Evolutionary conservation across 1,139 yeast genomes (phyloP).

Genomic region (Yamadazyma pseudoaaseri): DNA sequence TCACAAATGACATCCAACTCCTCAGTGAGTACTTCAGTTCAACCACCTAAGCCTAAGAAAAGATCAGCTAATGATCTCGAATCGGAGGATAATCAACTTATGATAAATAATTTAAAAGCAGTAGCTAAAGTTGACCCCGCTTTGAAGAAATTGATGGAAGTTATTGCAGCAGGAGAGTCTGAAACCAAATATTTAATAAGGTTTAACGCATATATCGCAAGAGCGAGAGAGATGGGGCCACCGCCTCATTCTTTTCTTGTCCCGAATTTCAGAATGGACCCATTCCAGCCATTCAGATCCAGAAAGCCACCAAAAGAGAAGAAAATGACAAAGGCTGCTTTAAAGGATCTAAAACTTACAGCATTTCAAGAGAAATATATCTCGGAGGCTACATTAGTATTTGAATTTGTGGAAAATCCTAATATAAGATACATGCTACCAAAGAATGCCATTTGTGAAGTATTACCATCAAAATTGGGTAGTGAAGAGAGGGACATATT

Average conservation of each 20-base stretch:
- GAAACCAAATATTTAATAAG: slow-evolving; percentile 65
- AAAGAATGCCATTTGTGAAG: slow-evolving; percentile 72
- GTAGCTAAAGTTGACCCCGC: slow-evolving; percentile 74
- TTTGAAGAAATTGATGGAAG: slow-evolving; percentile 70
- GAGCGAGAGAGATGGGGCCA: slow-evolving; percentile 77
- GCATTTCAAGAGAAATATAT: slow-evolving; percentile 74
- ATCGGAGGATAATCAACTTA: slow-evolving; percentile 68
- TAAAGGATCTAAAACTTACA: slow-evolving; percentile 55
- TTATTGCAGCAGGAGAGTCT: slow-evolving; percentile 82
- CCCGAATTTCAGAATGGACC: slow-evolving; percentile 15
- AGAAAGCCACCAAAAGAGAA: slow-evolving; percentile 25
- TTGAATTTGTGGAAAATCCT: slow-evolving; percentile 83
- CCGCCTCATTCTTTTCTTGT: slow-evolving; percentile 36
- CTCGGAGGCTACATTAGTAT: slow-evolving; percentile 68
- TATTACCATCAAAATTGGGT: slow-evolving; percentile 31
- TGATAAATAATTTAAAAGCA: slow-evolving; percentile 78
- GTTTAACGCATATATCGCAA: slow-evolving; percentile 75
- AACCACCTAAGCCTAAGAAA: slow-evolving; percentile 11
- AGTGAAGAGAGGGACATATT: slow-evolving; percentile 45
- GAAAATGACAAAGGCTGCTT: slow-evolving; percentile 19
- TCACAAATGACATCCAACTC: not conserved
- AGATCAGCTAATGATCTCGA: slow-evolving; percentile 3
- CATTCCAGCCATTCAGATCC: slow-evolving; percentile 18
- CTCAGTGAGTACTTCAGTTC: slow-evolving; percentile 2
- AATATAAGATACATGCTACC: slow-evolving; percentile 75